Percentiles rank a stretch among this genome's conserved stretches.
phyloP scores from a whole-genome alignment of 768 basidiomycete genomes.

The Leccinum aurantiacum region DNA sequence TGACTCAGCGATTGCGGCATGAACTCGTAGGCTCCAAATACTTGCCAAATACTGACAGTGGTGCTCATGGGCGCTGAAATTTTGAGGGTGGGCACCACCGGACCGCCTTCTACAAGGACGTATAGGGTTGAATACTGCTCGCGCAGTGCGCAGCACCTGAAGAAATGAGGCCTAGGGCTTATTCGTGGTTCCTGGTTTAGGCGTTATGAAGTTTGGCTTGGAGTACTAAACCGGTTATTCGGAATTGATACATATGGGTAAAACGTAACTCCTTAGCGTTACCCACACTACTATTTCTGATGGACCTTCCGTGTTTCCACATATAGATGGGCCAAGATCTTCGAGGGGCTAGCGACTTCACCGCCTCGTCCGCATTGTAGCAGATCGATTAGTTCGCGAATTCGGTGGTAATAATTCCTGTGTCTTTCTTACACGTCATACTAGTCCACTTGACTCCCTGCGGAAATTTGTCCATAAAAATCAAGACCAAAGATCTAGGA shows the following conservation, averaged over 20 bases:
- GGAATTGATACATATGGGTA: too few relatives aligned
- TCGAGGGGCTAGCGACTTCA: slow-evolving; percentile 3
- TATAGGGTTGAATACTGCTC: background rate
- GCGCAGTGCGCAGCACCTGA: background rate
- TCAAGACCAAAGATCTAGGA: slow-evolving; percentile 4
- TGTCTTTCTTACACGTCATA: background rate
- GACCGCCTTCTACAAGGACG: background rate
- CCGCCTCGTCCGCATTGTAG: slow-evolving; percentile 15
- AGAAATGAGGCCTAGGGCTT: background rate
- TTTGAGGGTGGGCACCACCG: background rate
- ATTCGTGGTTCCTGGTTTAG: background rate
- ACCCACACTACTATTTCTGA: background rate
- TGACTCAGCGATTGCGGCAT: background rate
- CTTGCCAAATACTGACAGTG: too few relatives aligned
- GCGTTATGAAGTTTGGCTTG: background rate
- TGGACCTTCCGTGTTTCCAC: background rate
- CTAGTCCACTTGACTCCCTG: background rate
- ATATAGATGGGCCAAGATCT: background rate
- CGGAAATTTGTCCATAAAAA: slow-evolving; percentile 11
- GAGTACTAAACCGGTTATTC: background rate
- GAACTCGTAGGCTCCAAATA: background rate
- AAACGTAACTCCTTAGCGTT: background rate
- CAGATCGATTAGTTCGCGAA: background rate
- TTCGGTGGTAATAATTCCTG: background rate
- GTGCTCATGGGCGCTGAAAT: background rate